These are phyloP conservation scores for Anethum foeniculum DNA, from an alignment of 140 eudicot genomes.

Conservation along the genomic window DNA sequence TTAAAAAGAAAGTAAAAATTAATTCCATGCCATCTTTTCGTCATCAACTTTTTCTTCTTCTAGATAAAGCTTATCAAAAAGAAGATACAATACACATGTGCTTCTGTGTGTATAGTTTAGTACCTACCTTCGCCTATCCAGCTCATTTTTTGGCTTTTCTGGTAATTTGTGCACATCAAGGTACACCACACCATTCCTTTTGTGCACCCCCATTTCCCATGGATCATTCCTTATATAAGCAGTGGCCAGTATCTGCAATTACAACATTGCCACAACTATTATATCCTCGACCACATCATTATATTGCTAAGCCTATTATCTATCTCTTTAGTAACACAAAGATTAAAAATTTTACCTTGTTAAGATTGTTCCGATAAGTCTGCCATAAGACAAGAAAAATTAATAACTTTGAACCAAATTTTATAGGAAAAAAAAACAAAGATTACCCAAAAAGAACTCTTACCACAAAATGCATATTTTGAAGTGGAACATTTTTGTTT, in stretches of 20 bases:
- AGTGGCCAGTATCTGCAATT: conserved; percentile 82
- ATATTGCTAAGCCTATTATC: background rate
- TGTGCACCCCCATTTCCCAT: conserved; percentile 99
- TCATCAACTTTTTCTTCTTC: background rate
- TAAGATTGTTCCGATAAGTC: conserved; percentile 97
- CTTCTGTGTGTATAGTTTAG: background rate
- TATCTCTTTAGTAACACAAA: background rate
- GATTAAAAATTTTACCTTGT: conserved; percentile 51
- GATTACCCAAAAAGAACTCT: conserved; percentile 18
- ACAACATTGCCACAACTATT: conserved; percentile 6
- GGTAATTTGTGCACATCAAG: conserved; percentile 96
- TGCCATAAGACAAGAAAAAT: conserved; percentile 29
- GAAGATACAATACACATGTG: background rate
- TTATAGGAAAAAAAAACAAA: conserved; percentile 7
- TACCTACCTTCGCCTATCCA: conserved; percentile 94
- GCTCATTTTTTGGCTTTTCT: conserved; percentile 77
- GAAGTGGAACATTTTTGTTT: conserved; percentile 71
- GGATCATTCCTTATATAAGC: conserved; percentile 90
- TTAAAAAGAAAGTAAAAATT: background rate
- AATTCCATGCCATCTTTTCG: background rate
- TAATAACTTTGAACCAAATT: conserved; percentile 9
- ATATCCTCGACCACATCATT: background rate
- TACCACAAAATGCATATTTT: conserved; percentile 97
- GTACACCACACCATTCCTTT: conserved; percentile 92
- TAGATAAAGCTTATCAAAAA: background rate